These are phyloP conservation scores for Wallacemonas rigidus DNA, from an alignment of 208 protist species.

Conservation along the genomic window DNA sequence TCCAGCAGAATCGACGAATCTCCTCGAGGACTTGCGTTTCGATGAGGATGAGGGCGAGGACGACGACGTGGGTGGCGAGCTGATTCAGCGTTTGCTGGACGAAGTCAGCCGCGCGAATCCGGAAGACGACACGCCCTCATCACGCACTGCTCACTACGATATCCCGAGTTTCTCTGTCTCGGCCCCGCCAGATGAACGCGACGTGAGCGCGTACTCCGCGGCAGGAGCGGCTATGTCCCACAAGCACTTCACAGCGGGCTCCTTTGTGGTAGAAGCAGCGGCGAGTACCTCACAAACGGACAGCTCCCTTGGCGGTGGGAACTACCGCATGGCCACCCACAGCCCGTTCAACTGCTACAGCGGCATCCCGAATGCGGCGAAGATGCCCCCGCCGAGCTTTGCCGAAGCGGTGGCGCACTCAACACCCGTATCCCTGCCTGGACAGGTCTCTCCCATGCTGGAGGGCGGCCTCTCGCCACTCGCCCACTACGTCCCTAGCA, in stretches of 20 bases:
- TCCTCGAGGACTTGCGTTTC: slow-evolving; percentile 16
- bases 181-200: slow-evolving; percentile 6
- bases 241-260: background rate
- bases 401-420: slow-evolving; percentile 63
- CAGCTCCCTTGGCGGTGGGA: background rate
- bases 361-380: slow-evolving; percentile 29
- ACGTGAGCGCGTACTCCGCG: slow-evolving; percentile 7
- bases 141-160: background rate
- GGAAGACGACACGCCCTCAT: slow-evolving; percentile 25
- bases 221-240: background rate
- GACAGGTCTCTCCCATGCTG: slow-evolving; percentile 14
- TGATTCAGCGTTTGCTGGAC: slow-evolving; percentile 52
- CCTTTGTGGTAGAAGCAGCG: slow-evolving; percentile 12
- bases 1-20: slow-evolving; percentile 15
- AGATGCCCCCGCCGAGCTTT: slow-evolving; percentile 69
- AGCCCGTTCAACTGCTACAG: slow-evolving; percentile 48
- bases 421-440: slow-evolving; percentile 31
- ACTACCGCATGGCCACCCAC: slow-evolving; percentile 22
- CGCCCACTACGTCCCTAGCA: slow-evolving; percentile 66
- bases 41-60: slow-evolving; percentile 27
- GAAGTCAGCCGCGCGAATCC: slow-evolving; percentile 41
- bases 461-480: slow-evolving; percentile 55
- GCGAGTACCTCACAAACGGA: slow-evolving; percentile 10
- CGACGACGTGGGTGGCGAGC: slow-evolving; percentile 31
- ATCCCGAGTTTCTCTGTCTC: slow-evolving; percentile 16